Percentiles rank a stretch among this genome's conserved stretches.
phyloP scores from a whole-genome alignment of 2,329 filamentous ascomycete genomes.

The Coniochaeta prunicola region DNA sequence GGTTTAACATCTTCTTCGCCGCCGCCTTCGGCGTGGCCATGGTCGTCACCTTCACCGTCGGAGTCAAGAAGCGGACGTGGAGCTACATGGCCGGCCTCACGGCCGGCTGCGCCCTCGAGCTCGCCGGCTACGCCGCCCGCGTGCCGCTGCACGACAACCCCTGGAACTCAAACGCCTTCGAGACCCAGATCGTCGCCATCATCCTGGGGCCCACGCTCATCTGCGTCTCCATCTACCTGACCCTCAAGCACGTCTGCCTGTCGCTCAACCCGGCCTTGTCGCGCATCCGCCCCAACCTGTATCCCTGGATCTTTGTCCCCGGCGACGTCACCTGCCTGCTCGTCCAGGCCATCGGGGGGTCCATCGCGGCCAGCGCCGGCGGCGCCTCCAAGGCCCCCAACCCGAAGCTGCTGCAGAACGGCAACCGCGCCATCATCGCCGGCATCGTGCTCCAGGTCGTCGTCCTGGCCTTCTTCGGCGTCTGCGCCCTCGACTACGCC shows the following conservation, averaged over 20 bases:
- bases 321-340: constrained; percentile 51
- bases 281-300: constrained; percentile 42
- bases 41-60: constrained; percentile 32
- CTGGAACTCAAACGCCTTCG: constrained; percentile 46
- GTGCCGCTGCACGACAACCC: constrained; percentile 44
- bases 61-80: constrained; percentile 46
- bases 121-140: constrained; percentile 47
- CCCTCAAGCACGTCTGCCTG: constrained; percentile 51
- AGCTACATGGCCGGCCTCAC: constrained; percentile 42
- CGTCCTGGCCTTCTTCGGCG: constrained; percentile 39
- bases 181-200: constrained; percentile 53
- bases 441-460: constrained; percentile 47
- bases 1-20: constrained; percentile 47
- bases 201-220: constrained; percentile 54
- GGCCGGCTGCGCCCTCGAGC: constrained; percentile 43
- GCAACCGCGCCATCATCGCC: constrained; percentile 46
- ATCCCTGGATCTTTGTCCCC: constrained; percentile 51
- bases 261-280: constrained; percentile 41
- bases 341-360: constrained; percentile 51
- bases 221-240: constrained; percentile 57
- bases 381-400: constrained; percentile 20
- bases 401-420: constrained; percentile 29
- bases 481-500: constrained; percentile 36
- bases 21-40: constrained; percentile 38
- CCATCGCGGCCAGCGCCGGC: constrained; percentile 43